Base-by-base conservation (phyloP, 441 rosid genomes). In the Eutrema salsugineum region DNA sequence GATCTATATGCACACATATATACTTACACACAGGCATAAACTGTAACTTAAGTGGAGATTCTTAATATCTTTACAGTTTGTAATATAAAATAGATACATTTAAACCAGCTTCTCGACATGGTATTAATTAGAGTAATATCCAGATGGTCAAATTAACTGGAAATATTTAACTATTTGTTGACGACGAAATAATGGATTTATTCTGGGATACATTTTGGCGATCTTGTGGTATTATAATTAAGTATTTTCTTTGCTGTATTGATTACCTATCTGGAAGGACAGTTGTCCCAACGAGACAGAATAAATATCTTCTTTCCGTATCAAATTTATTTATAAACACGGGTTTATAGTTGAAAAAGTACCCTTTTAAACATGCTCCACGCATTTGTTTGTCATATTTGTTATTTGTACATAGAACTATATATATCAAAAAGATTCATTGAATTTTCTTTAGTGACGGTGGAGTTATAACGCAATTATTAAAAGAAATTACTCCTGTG, bases 201-300 rank as follows among this genome's bases (percentile, higher is more conserved):
- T 47, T 65, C 59, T 11, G 4, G 2, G 71, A 56, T 72, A 56
- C 35, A 47, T 51, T 46, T 64, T 65, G 64, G 51, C 4, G 39
- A 48, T 73, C 66, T 48, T 51, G 53, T 3, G 24, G 48, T 30
- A 60, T 36, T 48, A 48, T 51, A 59, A 74, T n/a, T n/a, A 74
- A 53, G 44, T n/a, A n/a, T 17, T 54, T 68, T 61, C 17, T 53
- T 44, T 27, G 49, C 67, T 66, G 53, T 58, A 58, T 60, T 65
- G 57, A 61, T 28, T 61, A 68, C 14, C 17, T 35, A 61, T 61
- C 59, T 51, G 42, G 43, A 61, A 53, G 35, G 32, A 75, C 74
- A 62, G 58, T 68, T 75, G 78, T 57, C 57, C 70, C 69, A 68
- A 61, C 64, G 69, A 35, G 50, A 61, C 64, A 68, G 58, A 75